These are phyloP conservation scores for Pyrenochaeta sp. DNA, from an alignment of 2,329 filamentous ascomycete species.

Conservation along the genomic window DNA sequence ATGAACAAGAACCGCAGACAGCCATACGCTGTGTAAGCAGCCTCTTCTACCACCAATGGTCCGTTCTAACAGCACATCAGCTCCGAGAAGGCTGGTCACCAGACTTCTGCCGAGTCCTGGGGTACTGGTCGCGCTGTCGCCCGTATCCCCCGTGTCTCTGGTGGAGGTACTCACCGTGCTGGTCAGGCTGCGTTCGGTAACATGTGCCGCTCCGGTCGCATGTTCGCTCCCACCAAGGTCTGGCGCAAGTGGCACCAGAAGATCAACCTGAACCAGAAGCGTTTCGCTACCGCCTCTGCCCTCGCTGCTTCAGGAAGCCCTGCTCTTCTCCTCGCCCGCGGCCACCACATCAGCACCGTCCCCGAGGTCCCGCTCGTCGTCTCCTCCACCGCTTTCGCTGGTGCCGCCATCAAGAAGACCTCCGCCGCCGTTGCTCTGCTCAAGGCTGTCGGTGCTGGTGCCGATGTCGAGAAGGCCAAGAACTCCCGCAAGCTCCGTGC, in stretches of 20 bases:
- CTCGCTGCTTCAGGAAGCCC: slow-evolving; percentile 95
- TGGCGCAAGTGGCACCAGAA: slow-evolving; percentile 99
- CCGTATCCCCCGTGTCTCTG: slow-evolving; percentile 99
- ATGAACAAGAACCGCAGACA: slow-evolving; percentile 99
- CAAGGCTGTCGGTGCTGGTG: slow-evolving; percentile 86
- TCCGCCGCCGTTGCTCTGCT: slow-evolving; percentile 85
- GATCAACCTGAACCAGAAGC: slow-evolving; percentile 99
- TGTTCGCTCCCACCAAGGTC: slow-evolving; percentile 99
- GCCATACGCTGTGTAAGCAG: slow-evolving; percentile 93
- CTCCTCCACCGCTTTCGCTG: slow-evolving; percentile 87
- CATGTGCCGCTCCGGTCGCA: slow-evolving; percentile 99
- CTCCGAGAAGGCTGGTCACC: slow-evolving; percentile 98
- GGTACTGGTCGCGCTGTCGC: slow-evolving; percentile 98
- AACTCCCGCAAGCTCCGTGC: slow-evolving; percentile 95
- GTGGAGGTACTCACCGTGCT: slow-evolving; percentile 99
- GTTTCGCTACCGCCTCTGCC: slow-evolving; percentile 96
- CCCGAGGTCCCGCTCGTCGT: slow-evolving; percentile 97
- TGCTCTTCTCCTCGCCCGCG: slow-evolving; percentile 93
- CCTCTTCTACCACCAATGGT: slow-evolving; percentile 7
- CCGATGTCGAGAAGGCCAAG: slow-evolving; percentile 95
- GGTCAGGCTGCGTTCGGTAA: slow-evolving; percentile 99
- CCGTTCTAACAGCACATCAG: slow-evolving; percentile 30
- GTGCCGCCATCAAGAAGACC: slow-evolving; percentile 84
- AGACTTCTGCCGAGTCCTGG: slow-evolving; percentile 99
- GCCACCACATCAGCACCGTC: slow-evolving; percentile 90